Evolutionary conservation across 176 grass and related monocot genomes (phyloP).

Genomic region (Avena sativa): DNA sequence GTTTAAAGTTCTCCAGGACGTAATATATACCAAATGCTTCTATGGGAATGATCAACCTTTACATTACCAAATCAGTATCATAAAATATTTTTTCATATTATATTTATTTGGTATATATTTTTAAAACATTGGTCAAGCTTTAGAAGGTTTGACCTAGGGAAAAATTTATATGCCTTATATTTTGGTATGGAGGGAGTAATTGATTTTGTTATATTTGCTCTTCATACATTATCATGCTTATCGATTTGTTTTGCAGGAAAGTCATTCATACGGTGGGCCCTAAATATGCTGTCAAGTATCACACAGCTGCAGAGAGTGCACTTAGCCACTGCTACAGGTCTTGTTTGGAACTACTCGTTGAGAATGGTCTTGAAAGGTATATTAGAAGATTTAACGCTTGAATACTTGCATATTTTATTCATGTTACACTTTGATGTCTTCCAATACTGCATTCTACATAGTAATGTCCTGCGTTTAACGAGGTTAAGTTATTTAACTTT

Average conservation of each 20-base stretch:
- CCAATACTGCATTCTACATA: constrained; percentile 8
- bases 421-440: constrained; percentile 15
- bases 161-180: neutral
- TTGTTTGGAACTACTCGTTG: constrained; percentile 94
- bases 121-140: neutral
- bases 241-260: constrained; percentile 63
- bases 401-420: constrained; percentile 9
- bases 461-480: neutral
- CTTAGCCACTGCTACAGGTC: constrained; percentile 97
- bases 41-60: neutral
- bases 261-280: constrained; percentile 95
- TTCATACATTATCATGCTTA: constrained; percentile 2
- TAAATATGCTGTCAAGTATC: constrained; percentile 99
- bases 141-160: neutral
- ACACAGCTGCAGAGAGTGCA: constrained; percentile 96
- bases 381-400: constrained; percentile 11
- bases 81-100: neutral
- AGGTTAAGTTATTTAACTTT: constrained; percentile 42
- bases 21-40: neutral
- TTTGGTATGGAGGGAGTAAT: neutral
- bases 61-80: neutral
- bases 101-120: neutral
- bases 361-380: constrained; percentile 91
- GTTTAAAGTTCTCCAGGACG: neutral
- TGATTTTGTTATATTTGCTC: neutral